Conservation (phyloP, 768 basidiomycete genomes). For the Suillus brevipes region DNA sequence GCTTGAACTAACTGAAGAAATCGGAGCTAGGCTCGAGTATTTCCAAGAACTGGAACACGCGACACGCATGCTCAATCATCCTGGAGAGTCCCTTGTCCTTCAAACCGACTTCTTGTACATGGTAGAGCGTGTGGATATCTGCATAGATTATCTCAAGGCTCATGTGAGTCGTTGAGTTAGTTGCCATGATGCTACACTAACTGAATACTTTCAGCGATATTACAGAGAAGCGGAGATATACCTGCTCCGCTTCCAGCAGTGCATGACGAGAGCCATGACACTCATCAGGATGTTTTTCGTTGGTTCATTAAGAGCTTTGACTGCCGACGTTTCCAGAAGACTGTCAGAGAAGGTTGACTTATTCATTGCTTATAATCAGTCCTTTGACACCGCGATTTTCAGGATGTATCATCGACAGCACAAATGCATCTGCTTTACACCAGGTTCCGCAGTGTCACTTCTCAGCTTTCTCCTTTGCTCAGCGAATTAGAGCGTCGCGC, state of each 20-base stretch:
- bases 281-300: constrained; percentile 97
- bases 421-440: constrained; percentile 87
- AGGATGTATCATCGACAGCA: constrained; percentile 81
- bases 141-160: constrained; percentile 83
- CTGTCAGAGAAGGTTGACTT: constrained; percentile 67
- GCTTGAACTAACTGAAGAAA: constrained; percentile 78
- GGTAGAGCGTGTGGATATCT: constrained; percentile 94
- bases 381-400: constrained; percentile 8
- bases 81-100: constrained; percentile 88
- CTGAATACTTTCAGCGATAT: constrained; percentile 58
- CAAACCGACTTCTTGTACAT: constrained; percentile 92
- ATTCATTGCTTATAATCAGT: neutral
- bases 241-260: constrained; percentile 96
- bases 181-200: neutral
- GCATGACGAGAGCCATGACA: constrained; percentile 97
- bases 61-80: constrained; percentile 91
- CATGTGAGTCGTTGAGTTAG: constrained; percentile 57
- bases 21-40: constrained; percentile 80
- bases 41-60: constrained; percentile 94
- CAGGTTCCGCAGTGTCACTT: constrained; percentile 74
- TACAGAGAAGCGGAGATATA: constrained; percentile 93
- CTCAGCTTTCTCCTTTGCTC: constrained; percentile 74
- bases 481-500: constrained; percentile 85
- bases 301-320: constrained; percentile 75
- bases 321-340: constrained; percentile 73